Evolutionary conservation across 345 rosid genomes (phyloP).

Genomic region (Lenwebbia sp.): DNA sequence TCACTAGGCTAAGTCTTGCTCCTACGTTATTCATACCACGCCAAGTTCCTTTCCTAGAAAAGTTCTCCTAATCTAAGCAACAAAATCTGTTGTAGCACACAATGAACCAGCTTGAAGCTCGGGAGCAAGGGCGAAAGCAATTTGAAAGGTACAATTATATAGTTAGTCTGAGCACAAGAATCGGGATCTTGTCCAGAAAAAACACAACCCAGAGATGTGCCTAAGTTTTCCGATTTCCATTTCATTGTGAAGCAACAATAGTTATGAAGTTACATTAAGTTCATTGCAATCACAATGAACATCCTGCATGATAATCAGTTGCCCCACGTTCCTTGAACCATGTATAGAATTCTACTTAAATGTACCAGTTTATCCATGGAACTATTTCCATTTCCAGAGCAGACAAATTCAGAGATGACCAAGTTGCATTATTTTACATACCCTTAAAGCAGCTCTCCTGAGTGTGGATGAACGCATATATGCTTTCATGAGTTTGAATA

Average conservation of each 20-base stretch:
- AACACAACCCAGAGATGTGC: neutral
- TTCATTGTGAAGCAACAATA: neutral
- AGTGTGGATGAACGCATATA: constrained; percentile 87
- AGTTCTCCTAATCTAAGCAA: neutral
- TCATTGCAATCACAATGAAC: neutral
- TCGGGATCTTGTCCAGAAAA: neutral
- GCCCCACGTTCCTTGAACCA: neutral
- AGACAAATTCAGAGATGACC: neutral
- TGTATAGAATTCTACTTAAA: neutral
- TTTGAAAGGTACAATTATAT: neutral
- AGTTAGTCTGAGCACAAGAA: neutral
- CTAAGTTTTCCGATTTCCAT: neutral
- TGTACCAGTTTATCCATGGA: neutral
- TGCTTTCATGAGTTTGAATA: constrained; percentile 73
- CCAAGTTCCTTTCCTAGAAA: neutral
- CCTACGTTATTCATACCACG: neutral
- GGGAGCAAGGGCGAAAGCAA: neutral
- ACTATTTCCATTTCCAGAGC: neutral
- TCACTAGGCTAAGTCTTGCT: neutral
- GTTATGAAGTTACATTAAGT: neutral
- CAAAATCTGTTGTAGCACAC: neutral
- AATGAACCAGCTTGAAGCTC: neutral
- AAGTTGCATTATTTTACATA: constrained; percentile 13
- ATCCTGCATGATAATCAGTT: neutral
- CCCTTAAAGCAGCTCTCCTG: constrained; percentile 93